These are phyloP conservation scores for Capronia americana DNA, from an alignment of 2,329 filamentous ascomycete species.

Conservation along the genomic window DNA sequence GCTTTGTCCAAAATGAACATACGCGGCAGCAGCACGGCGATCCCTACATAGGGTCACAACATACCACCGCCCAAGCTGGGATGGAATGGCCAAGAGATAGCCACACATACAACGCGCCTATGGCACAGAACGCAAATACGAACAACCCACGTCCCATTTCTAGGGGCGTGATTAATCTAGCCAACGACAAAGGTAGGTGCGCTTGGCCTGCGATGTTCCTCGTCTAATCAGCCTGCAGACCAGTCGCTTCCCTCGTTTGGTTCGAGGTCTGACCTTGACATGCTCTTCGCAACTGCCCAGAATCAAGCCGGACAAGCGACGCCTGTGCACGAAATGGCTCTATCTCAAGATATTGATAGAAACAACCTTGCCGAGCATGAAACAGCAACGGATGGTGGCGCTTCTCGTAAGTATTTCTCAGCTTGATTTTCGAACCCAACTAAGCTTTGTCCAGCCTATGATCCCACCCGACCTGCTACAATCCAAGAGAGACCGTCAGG, in stretches of 20 bases:
- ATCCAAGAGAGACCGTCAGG: slow-evolving; percentile 17
- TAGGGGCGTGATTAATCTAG: slow-evolving; percentile 6
- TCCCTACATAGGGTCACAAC: slow-evolving; percentile 9
- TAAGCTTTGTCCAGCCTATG: slow-evolving; percentile 24
- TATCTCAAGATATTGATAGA: not conserved
- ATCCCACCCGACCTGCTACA: slow-evolving; percentile 32
- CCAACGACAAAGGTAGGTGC: slow-evolving; percentile 27
- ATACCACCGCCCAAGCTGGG: slow-evolving; percentile 12
- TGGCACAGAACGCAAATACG: slow-evolving; percentile 14
- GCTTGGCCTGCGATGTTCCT: not conserved
- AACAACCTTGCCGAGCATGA: slow-evolving; percentile 7
- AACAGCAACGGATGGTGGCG: slow-evolving; percentile 23
- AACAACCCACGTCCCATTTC: slow-evolving; percentile 8
- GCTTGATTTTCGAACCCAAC: slow-evolving; percentile 3
- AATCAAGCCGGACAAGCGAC: slow-evolving; percentile 9
- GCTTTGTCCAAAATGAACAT: slow-evolving; percentile 25
- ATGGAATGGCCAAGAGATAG: slow-evolving; percentile 14
- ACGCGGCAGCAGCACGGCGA: slow-evolving; percentile 17
- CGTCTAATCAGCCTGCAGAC: slow-evolving; percentile 25
- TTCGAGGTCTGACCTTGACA: slow-evolving; percentile 32
- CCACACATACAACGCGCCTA: slow-evolving; percentile 20
- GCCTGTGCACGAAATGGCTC: not conserved
- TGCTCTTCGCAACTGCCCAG: slow-evolving; percentile 32
- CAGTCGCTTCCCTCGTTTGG: slow-evolving; percentile 34
- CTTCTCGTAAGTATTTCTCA: slow-evolving; percentile 28